Base-by-base conservation (phyloP, 495 filamentous ascomycete species). In the Tuber calosporum region DNA sequence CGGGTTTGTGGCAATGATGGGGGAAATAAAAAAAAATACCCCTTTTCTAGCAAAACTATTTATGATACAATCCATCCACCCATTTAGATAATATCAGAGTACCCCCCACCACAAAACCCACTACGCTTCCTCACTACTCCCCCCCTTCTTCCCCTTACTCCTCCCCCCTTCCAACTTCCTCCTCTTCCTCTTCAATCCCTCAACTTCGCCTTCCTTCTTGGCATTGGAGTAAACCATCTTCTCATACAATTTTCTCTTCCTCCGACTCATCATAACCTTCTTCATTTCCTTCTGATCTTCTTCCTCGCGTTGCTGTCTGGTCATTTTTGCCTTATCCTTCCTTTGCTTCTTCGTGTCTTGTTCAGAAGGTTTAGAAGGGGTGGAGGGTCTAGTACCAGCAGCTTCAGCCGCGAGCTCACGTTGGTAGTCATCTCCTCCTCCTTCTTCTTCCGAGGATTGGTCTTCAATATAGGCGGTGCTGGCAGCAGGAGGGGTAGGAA, bases 391-490 rank as follows among this genome's bases (percentile, higher is more conserved):
- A 81, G 78, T 84, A 74, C 86, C 87, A 78, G 79, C 86, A 37
- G 94, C 89, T 83, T 98, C 94, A 43, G 96, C 94, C 83, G 97
- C 93, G 20, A 98, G 86, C 83, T 99, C 95, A 70, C 87, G 88
- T 83, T 98, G 95, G 81, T 92, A 87, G 42, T 80, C 74, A 42
- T 84, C 80, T 9, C 82, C 80, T 67, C 82, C 73, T 37, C 72
- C 72, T 4, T 69, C 82, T 8, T 79, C 80, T 15, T 77, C 81
- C 7, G 79, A 80, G 15, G 82, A 83, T 7, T 78, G 74, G 42
- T 75, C 83, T 41, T 73, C 84, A 73, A 79, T 82, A 26, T 26
- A 26, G 9, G 48, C 8, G n/a, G 26, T 4, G 22, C 6, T 53
- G 13, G 53, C 4, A 11, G 53, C 19, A 5, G 53, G 26, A 62